Evolutionary conservation across 177 flowering plant genomes (phyloP).

Genomic region (Telopea speciosissima): DNA sequence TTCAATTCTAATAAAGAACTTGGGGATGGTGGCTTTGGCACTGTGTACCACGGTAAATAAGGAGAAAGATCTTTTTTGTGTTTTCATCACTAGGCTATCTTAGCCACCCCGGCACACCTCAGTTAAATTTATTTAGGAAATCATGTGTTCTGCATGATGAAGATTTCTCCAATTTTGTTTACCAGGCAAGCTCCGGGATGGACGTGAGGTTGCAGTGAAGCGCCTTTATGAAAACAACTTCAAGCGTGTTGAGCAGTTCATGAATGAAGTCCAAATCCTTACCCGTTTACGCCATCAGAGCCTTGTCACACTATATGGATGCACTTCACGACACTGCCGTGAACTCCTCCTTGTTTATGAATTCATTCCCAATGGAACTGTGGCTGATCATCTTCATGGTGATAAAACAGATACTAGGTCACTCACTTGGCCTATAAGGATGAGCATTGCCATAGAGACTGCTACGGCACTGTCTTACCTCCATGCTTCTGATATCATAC

Average conservation of each 20-base stretch:
- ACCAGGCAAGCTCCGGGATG: constrained; percentile 62
- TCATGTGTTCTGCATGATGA: not conserved
- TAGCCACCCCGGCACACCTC: not conserved
- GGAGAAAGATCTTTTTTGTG: not conserved
- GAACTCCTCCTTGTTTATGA: constrained; percentile 87
- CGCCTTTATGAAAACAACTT: constrained; percentile 61
- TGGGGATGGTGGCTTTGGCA: constrained; percentile 67
- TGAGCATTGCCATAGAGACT: constrained; percentile 69
- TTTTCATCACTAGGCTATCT: not conserved
- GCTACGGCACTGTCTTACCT: constrained; percentile 71
- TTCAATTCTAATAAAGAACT: constrained; percentile 46
- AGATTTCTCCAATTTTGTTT: not conserved
- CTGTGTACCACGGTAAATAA: constrained; percentile 58
- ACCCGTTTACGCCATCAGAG: constrained; percentile 53
- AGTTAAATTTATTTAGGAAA: not conserved
- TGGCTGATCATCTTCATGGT: constrained; percentile 73
- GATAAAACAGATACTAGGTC: constrained; percentile 24
- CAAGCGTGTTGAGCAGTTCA: constrained; percentile 59
- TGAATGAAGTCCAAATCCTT: constrained; percentile 67
- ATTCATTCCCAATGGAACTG: constrained; percentile 64
- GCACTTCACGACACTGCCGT: constrained; percentile 61
- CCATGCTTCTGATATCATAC: constrained; percentile 68
- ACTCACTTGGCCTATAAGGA: constrained; percentile 56
- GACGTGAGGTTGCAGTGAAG: constrained; percentile 84
- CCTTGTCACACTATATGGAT: constrained; percentile 84